Conservation (phyloP, 768 basidiomycete species). For the Agaricus subrufescens region DNA sequence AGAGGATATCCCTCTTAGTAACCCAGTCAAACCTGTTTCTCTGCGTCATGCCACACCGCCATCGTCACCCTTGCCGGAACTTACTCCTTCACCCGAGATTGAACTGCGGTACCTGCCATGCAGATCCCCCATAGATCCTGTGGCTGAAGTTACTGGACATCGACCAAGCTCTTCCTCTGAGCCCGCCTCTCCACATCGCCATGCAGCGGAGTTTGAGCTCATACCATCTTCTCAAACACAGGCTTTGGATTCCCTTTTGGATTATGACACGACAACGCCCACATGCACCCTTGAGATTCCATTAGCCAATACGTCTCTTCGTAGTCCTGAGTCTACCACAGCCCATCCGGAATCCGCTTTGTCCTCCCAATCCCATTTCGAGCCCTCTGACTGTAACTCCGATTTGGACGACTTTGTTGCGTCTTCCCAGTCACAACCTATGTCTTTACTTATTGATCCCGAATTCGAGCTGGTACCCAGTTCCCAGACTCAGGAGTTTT, state of each 20-base stretch:
- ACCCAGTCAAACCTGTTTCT: not conserved
- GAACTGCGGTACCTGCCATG: not conserved
- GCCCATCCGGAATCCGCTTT: constrained; percentile 13
- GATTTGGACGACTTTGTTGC: constrained; percentile 6
- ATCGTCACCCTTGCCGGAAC: constrained; percentile 7
- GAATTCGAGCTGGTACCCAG: constrained; percentile 33
- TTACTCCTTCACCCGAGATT: constrained; percentile 3
- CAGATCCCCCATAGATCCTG: not conserved
- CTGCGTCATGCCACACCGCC: not conserved
- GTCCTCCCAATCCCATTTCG: not conserved
- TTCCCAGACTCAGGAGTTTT: constrained; percentile 39
- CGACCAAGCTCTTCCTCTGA: not conserved
- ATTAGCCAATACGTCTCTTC: not conserved
- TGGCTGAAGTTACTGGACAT: not conserved
- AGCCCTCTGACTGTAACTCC: not conserved
- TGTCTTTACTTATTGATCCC: not conserved
- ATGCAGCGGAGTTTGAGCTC: not conserved
- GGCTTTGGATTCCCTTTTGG: constrained; percentile 1
- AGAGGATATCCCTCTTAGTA: not conserved
- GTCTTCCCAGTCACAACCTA: constrained; percentile 6
- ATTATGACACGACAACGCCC: constrained; percentile 6
- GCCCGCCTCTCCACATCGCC: not conserved
- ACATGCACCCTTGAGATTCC: not conserved
- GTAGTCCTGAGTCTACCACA: not conserved
- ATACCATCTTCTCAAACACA: constrained; percentile 37